phyloP scores from a whole-genome alignment of 257 asterid species.

The Thymus quinquecostatus region DNA sequence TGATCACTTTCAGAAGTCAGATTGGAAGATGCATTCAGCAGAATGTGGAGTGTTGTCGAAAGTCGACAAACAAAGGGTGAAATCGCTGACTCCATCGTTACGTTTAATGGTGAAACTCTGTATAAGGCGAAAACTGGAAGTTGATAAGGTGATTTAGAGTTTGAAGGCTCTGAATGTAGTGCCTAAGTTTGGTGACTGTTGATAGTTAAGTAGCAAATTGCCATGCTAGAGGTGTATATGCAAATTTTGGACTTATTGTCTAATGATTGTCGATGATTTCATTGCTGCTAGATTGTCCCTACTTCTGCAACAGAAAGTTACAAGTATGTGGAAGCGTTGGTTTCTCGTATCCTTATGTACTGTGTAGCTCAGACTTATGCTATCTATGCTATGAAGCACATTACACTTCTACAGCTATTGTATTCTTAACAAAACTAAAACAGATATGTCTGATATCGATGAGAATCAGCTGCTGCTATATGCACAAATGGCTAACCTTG shows the following conservation, averaged over 20 bases:
- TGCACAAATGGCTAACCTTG: slow-evolving; percentile 98
- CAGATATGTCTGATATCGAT: slow-evolving; percentile 72
- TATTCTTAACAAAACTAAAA: slow-evolving; percentile 45
- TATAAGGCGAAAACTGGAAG: slow-evolving; percentile 66
- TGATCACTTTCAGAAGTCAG: slow-evolving; percentile 60
- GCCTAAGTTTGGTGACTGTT: not conserved
- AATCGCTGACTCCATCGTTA: slow-evolving; percentile 67
- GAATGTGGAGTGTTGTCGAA: slow-evolving; percentile 64
- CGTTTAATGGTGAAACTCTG: slow-evolving; percentile 82
- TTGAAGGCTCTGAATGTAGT: slow-evolving; percentile 20
- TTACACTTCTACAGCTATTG: slow-evolving; percentile 12
- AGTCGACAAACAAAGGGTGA: slow-evolving; percentile 65
- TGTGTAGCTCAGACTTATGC: slow-evolving; percentile 13
- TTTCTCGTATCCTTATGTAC: slow-evolving; percentile 86
- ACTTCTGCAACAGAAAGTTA: slow-evolving; percentile 65
- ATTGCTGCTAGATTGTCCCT: slow-evolving; percentile 57
- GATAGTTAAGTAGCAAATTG: not conserved
- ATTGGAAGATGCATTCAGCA: slow-evolving; percentile 81
- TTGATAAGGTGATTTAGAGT: slow-evolving; percentile 55
- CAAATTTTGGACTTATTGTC: not conserved
- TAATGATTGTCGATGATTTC: slow-evolving; percentile 29
- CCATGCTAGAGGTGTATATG: not conserved
- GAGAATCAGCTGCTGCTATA: slow-evolving; percentile 82
- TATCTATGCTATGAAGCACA: slow-evolving; percentile 12
- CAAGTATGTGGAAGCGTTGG: slow-evolving; percentile 70